Evolutionary conservation across 2,329 filamentous ascomycete species (phyloP), one percentile per base, ranked within the genome.

Genomic region (Trichoderma afroharzianum): DNA sequence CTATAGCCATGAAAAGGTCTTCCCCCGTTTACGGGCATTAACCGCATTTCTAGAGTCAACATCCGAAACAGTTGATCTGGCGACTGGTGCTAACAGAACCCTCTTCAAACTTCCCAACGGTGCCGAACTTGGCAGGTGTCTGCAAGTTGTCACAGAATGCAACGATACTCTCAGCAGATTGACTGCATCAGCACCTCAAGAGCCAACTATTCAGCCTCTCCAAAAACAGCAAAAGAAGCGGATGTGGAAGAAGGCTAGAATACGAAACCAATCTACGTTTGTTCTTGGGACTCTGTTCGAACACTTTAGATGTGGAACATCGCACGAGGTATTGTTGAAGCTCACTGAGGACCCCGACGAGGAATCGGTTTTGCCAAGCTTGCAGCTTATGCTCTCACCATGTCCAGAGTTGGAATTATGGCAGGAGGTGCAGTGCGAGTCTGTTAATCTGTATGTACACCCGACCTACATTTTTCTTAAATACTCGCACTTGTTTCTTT

Each of bases 181-280:
- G 4, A 21, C 47, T 6, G 32, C 57, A 3, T 15, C 57, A 14
- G 9, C 67, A 12, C 5, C 26, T 7, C 39, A 28, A 2, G 67
- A 63, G 6, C 9, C 36, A 18, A 21, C 14, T 1, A 12, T 59
- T 21, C 57, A 14, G 26, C 28, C 63, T 0, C 28, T n/a, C 12
- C 59, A 43, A 2, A 57, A 1, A 5, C 33, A 71, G 43, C 55
- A 39, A 12, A 62, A 58, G n/a, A 69, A 28, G 32, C 21, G 32
- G 21, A 30, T 39, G 21, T 73, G 69, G 63, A 68, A 73, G 58
- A 73, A 73, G 6, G 33, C 43, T 14, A 59, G 50, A 39, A 69
- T 64, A 64, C 64, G 69, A 12, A 63, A 72, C 2, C 63, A 21
- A 26, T 59, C 47, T 2, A 61, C 30, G 14, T 61, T 55, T 14